Evolutionary conservation across 2,329 filamentous ascomycete genomes (phyloP).

Genomic region (Mycosphaerella sp.): DNA sequence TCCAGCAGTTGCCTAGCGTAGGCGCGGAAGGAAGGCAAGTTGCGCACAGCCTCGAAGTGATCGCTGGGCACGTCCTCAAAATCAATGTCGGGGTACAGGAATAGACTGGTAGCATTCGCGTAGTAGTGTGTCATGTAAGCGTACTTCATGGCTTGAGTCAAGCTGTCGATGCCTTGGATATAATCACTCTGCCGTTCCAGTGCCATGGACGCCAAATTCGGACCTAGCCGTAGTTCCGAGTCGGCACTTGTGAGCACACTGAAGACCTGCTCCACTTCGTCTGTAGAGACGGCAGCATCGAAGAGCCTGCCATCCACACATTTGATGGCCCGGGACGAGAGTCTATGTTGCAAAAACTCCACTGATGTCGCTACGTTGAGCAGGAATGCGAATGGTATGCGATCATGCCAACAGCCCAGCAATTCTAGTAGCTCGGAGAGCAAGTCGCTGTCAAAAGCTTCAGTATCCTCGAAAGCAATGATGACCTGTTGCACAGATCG

Average conservation of each 20-base stretch:
- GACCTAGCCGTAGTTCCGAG: constrained; percentile 57
- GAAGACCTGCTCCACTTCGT: constrained; percentile 68
- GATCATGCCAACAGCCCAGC: constrained; percentile 64
- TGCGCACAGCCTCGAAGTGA: constrained; percentile 62
- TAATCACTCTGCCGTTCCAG: constrained; percentile 70
- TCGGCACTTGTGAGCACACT: constrained; percentile 56
- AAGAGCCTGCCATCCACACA: constrained; percentile 66
- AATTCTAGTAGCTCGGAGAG: constrained; percentile 65
- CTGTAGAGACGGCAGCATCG: constrained; percentile 66
- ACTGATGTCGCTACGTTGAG: constrained; percentile 78
- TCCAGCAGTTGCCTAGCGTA: constrained; percentile 30
- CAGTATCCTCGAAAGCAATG: constrained; percentile 72
- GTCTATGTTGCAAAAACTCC: constrained; percentile 68
- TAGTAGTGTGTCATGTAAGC: constrained; percentile 84
- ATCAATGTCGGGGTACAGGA: constrained; percentile 43
- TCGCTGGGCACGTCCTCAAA: constrained; percentile 48
- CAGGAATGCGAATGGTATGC: constrained; percentile 69
- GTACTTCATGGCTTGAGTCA: constrained; percentile 59
- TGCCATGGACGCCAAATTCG: constrained; percentile 56
- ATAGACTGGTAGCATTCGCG: constrained; percentile 65
- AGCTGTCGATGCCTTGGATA: constrained; percentile 66
- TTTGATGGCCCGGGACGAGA: constrained; percentile 63
- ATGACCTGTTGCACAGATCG: constrained; percentile 56
- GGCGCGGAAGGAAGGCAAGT: constrained; percentile 60
- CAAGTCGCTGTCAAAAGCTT: constrained; percentile 69